Evolutionary conservation across 1,284 basidiomycete species (phyloP).

Genomic region (Ustilago nuda): DNA sequence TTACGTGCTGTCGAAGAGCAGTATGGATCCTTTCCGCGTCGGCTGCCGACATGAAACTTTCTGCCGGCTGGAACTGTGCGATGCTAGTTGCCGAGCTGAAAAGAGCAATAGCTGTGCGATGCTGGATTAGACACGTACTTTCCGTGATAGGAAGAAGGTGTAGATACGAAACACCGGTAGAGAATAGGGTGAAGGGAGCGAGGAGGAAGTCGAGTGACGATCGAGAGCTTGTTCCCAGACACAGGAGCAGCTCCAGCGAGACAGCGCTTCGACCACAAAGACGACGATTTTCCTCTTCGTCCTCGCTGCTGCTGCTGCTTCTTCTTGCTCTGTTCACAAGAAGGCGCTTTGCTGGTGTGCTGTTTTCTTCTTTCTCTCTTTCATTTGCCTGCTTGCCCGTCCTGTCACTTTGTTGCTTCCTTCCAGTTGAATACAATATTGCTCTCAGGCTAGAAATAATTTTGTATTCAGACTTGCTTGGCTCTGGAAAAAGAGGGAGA

Average conservation of each 20-base stretch:
- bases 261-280: conserved; percentile 6
- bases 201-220: conserved; percentile 12
- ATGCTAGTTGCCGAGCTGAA: background rate
- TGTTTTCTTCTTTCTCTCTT: conserved; percentile 2
- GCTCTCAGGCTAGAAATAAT: background rate
- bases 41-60: conserved; percentile 8
- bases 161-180: conserved; percentile 39
- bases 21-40: conserved; percentile 3
- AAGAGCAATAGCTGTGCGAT: background rate
- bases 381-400: conserved; percentile 1
- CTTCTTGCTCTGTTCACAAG: background rate
- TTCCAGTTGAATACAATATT: background rate
- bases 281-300: conserved; percentile 3
- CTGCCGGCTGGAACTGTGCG: background rate
- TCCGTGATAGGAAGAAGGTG: conserved; percentile 40
- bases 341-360: background rate
- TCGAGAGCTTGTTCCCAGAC: background rate
- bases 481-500: background rate
- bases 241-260: conserved; percentile 4
- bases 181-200: conserved; percentile 22
- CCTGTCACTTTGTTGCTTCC: conserved; percentile 1
- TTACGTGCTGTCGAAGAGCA: conserved; percentile 1
- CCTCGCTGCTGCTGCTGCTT: background rate
- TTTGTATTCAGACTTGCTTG: background rate
- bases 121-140: conserved; percentile 36